A percentile compares a stretch with the other conserved stretches of the same genome.
Evolutionary conservation across 148 eudicot genomes (phyloP).

Genomic region (Heliamphora exappendiculata): DNA sequence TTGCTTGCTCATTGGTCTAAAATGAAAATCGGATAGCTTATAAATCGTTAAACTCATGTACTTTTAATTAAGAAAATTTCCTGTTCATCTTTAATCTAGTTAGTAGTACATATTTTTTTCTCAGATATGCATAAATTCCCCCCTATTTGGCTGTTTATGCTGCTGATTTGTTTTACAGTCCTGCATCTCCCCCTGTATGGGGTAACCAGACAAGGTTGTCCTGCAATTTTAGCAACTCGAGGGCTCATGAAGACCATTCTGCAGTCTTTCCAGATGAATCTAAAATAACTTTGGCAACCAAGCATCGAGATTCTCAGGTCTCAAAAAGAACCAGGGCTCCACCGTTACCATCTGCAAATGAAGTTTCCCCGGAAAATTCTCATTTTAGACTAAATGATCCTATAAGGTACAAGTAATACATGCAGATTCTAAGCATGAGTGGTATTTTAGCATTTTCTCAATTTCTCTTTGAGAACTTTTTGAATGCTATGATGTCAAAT

Average conservation of each 20-base stretch:
- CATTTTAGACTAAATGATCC: slow-evolving; percentile 10
- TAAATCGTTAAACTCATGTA: background rate
- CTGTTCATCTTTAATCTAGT: background rate
- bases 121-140: background rate
- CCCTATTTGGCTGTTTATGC: slow-evolving; percentile 6
- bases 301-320: slow-evolving; percentile 20
- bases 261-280: slow-evolving; percentile 12
- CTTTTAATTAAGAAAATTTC: background rate
- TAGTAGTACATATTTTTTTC: background rate
- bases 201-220: slow-evolving; percentile 16
- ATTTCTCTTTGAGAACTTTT: background rate
- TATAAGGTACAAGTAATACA: slow-evolving; percentile 21
- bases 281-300: slow-evolving; percentile 13
- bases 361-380: slow-evolving; percentile 16
- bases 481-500: background rate
- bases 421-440: background rate
- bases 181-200: slow-evolving; percentile 17
- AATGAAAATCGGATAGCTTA: background rate
- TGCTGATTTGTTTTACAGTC: slow-evolving; percentile 19
- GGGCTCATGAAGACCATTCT: slow-evolving; percentile 15
- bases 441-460: background rate
- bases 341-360: slow-evolving; percentile 16
- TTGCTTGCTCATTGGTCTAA: background rate
- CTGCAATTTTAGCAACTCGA: slow-evolving; percentile 14
- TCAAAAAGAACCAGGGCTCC: slow-evolving; percentile 27